These are phyloP conservation scores for Colletotrichum destructivum DNA, from an alignment of 2,329 filamentous ascomycete genomes.

Conservation along the genomic window DNA sequence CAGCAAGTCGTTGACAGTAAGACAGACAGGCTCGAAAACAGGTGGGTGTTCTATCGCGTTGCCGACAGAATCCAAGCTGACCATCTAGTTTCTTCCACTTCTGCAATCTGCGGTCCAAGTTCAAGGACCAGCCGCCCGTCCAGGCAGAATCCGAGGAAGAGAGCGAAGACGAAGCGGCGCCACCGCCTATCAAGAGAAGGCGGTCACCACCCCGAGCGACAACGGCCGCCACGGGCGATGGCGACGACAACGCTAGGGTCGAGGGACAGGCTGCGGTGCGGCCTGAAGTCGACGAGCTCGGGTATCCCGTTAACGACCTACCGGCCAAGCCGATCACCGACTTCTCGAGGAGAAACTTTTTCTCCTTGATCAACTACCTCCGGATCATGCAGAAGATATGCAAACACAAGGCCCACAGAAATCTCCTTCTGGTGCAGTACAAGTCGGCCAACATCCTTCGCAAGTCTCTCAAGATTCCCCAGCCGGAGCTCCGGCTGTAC, in stretches of 20 bases:
- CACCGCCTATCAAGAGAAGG: slow-evolving; percentile 83
- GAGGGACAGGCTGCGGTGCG: slow-evolving; percentile 56
- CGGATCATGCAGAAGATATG: slow-evolving; percentile 98
- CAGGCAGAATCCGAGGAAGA: slow-evolving; percentile 47
- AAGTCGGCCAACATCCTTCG: slow-evolving; percentile 94
- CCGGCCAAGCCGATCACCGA: slow-evolving; percentile 85
- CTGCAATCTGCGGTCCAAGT: slow-evolving; percentile 79
- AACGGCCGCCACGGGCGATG: slow-evolving; percentile 46
- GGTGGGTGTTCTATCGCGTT: slow-evolving; percentile 64
- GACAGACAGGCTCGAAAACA: slow-evolving; percentile 85
- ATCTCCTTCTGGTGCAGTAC: slow-evolving; percentile 93
- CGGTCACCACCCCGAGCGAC: slow-evolving; percentile 60
- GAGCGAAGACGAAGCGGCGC: slow-evolving; percentile 83
- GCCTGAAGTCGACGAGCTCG: slow-evolving; percentile 87
- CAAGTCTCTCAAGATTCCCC: slow-evolving; percentile 91
- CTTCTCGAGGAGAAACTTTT: slow-evolving; percentile 96
- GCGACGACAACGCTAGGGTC: slow-evolving; percentile 48
- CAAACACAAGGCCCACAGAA: slow-evolving; percentile 94
- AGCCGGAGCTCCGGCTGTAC: slow-evolving; percentile 89
- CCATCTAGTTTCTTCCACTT: slow-evolving; percentile 86
- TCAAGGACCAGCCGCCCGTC: slow-evolving; percentile 52
- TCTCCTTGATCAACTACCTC: slow-evolving; percentile 93
- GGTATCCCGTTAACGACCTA: slow-evolving; percentile 80
- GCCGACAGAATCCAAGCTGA: slow-evolving; percentile 42
- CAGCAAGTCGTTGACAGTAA: slow-evolving; percentile 90